Evolutionary conservation across 768 basidiomycete species (phyloP).

Genomic region (Paxillus ammoniavirescens): DNA sequence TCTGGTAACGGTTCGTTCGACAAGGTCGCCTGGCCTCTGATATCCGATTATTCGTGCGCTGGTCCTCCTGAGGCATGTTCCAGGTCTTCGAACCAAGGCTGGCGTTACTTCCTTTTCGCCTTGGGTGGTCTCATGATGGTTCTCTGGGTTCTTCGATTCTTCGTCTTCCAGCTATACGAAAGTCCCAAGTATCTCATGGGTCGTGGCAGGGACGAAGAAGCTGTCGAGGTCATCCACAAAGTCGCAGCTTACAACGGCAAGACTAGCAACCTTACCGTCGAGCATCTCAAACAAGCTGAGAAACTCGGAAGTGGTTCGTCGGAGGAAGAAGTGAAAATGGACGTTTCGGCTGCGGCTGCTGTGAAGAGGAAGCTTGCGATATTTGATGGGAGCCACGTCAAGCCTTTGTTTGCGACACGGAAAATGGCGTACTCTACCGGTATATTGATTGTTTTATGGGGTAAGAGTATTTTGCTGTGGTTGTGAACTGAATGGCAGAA

Average conservation of each 20-base stretch:
- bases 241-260: conserved; percentile 62
- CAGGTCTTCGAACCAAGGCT: conserved; percentile 59
- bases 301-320: conserved; percentile 9
- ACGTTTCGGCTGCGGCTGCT: conserved; percentile 38
- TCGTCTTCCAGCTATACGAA: conserved; percentile 65
- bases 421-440: conserved; percentile 51
- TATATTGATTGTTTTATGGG: conserved; percentile 53
- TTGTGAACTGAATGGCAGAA: not conserved
- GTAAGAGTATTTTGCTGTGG: conserved; percentile 18
- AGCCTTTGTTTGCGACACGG: conserved; percentile 48
- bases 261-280: conserved; percentile 46
- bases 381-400: conserved; percentile 43
- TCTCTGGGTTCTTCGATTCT: conserved; percentile 61
- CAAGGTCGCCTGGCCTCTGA: conserved; percentile 70
- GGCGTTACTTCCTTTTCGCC: conserved; percentile 73
- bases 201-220: conserved; percentile 58
- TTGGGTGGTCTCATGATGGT: conserved; percentile 72
- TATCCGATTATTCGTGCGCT: conserved; percentile 66
- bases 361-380: conserved; percentile 37
- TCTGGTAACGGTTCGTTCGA: not conserved
- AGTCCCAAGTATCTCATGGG: conserved; percentile 74
- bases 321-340: conserved; percentile 20
- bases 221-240: conserved; percentile 59
- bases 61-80: conserved; percentile 47
- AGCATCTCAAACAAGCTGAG: conserved; percentile 39